Percentiles rank a stretch among this genome's conserved stretches.
phyloP scores from a whole-genome alignment of 139 green algal species.

The Haematococcus sp. region DNA sequence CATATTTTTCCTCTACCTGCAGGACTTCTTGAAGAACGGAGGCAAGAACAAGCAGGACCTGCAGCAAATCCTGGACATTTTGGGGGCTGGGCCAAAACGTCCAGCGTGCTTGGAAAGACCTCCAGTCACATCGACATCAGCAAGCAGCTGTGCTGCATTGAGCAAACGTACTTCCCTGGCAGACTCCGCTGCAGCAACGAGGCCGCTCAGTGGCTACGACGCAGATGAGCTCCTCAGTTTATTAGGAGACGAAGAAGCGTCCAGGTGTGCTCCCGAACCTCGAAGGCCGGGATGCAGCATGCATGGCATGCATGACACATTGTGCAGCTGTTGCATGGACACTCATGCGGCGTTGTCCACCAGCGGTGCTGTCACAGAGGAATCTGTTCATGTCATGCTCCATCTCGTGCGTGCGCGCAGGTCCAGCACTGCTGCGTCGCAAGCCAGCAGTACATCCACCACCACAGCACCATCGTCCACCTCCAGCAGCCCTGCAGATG shows the following conservation, averaged over 20 bases:
- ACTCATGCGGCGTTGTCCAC: no score
- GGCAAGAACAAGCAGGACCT: background rate
- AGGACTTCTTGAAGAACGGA: slow-evolving; percentile 2
- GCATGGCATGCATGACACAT: no score
- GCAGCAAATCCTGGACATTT: slow-evolving; percentile 4
- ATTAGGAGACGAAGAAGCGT: background rate
- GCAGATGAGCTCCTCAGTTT: background rate
- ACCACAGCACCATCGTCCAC: background rate
- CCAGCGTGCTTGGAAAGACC: slow-evolving; percentile 3
- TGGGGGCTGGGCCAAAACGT: slow-evolving; percentile 1
- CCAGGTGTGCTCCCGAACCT: no score
- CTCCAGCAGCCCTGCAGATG: background rate
- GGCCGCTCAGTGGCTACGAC: background rate
- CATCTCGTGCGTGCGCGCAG: no score
- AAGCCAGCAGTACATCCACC: background rate
- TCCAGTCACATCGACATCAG: background rate
- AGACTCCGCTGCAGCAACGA: background rate
- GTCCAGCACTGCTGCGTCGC: background rate
- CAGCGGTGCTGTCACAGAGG: no score
- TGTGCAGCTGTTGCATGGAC: no score
- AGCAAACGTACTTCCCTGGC: no score
- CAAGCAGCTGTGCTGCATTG: no score
- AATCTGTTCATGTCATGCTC: no score
- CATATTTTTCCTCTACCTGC: no score
- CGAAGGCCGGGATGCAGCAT: no score